phyloP scores from a whole-genome alignment of 1,284 basidiomycete genomes.

The Melampsora americana region DNA sequence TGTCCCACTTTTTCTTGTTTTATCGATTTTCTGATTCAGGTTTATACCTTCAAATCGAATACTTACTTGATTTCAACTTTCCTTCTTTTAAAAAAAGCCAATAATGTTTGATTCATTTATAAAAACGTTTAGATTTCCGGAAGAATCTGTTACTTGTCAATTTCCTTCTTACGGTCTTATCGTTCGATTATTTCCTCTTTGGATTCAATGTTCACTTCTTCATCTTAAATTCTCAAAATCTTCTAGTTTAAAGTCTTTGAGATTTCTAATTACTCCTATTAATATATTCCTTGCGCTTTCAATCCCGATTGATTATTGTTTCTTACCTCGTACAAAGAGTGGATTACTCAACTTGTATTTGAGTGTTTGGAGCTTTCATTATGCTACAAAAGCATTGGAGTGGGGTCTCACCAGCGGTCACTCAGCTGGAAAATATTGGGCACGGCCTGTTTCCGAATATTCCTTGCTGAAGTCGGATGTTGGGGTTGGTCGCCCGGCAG shows the following conservation, averaged over 20 bases:
- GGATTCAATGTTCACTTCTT: constrained; percentile 11
- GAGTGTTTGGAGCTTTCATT: constrained; percentile 23
- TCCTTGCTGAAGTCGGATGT: neutral
- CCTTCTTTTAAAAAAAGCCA: too few relatives aligned
- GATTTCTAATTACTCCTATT: neutral
- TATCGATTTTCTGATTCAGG: too few relatives aligned
- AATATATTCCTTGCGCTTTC: neutral
- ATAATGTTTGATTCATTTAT: too few relatives aligned
- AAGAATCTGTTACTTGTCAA: neutral
- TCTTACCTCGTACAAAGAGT: neutral
- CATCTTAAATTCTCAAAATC: neutral
- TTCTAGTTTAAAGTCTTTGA: neutral
- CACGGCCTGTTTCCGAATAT: neutral
- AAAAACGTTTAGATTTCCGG: neutral
- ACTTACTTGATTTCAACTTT: too few relatives aligned
- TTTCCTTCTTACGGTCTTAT: neutral
- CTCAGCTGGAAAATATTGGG: constrained; percentile 25
- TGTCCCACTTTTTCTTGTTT: too few relatives aligned
- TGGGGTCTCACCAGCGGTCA: constrained; percentile 6
- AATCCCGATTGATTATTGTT: neutral
- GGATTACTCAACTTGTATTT: constrained; percentile 24
- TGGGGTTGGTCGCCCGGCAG: neutral
- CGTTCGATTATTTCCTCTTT: neutral
- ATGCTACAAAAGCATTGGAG: constrained; percentile 14
- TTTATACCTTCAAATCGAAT: too few relatives aligned